Percentiles rank a stretch among this genome's conserved stretches.
These are phyloP conservation scores for Cryptococcus jaspeensis DNA, from an alignment of 1,284 basidiomycete species.

Conservation along the genomic window DNA sequence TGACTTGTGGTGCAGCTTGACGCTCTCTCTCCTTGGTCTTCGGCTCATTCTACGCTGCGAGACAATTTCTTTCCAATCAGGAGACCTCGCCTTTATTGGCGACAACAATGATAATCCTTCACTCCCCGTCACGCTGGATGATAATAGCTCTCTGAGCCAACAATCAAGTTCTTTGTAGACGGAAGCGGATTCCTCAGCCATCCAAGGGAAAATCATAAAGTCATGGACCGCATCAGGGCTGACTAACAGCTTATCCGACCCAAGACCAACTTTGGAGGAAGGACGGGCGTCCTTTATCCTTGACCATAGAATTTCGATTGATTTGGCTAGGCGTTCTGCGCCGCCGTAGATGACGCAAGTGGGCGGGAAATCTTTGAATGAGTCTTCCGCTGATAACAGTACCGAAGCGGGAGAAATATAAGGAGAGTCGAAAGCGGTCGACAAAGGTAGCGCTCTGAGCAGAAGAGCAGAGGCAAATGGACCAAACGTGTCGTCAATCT, in stretches of 20 bases:
- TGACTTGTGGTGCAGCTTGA: conserved; percentile 17
- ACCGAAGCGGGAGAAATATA: conserved; percentile 44
- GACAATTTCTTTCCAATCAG: conserved; percentile 9
- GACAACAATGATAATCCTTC: conserved; percentile 1
- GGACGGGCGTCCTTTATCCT: conserved; percentile 26
- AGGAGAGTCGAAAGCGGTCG: conserved; percentile 30
- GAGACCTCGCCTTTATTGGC: conserved; percentile 4
- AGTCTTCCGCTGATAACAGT: conserved; percentile 21
- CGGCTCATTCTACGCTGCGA: conserved; percentile 8
- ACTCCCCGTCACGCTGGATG: conserved; percentile 8
- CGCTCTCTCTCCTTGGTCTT: conserved; percentile 11
- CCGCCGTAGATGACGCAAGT: conserved; percentile 42
- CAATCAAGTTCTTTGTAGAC: conserved; percentile 38
- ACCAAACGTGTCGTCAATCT: conserved; percentile 46
- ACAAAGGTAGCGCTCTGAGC: conserved; percentile 33
- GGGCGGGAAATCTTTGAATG: conserved; percentile 38
- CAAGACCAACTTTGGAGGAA: neutral
- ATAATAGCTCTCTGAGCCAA: conserved; percentile 39
- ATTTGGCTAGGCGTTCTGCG: conserved; percentile 39
- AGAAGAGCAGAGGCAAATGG: conserved; percentile 45
- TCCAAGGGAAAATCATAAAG: conserved; percentile 47
- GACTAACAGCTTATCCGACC: conserved; percentile 24
- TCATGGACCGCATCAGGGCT: conserved; percentile 42
- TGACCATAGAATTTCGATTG: conserved; percentile 34
- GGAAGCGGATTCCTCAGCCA: conserved; percentile 34